Base-by-base conservation (phyloP, 2,329 filamentous ascomycete genomes). In the Xylaria multiplex region DNA sequence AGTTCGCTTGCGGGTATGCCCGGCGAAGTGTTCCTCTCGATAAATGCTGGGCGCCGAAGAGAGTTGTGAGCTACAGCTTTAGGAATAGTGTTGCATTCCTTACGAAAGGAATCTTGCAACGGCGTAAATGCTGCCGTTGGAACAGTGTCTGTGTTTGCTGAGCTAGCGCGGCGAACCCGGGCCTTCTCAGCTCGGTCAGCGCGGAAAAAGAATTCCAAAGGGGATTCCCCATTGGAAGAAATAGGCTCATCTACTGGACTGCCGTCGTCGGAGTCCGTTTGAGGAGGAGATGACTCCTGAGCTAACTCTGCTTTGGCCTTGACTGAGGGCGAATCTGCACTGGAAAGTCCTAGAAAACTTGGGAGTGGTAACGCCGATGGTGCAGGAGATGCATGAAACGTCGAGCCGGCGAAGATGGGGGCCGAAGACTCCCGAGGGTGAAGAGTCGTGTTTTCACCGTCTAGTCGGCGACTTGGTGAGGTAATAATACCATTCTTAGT, bases 371-470 rank as follows among this genome's bases (percentile, higher is more conserved):
- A 84, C 27, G 93, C 90, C 8, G 93, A 96, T 0, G 96, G 91
- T 1, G 94, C 95, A 22, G 96, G 96, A 8, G 96, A 98, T 46
- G 93, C 92, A 79, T 97, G 94, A 78, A 98, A 99, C 5, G 93
- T 96, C 40, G 95, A 91, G 14, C 95, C 96, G 45, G 96, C 96
- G 80, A 97, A 99, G 52, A 91, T 89, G 66, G 88, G 83, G 55
- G 80, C 80, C 35, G 79, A 79, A 55, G 79, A 78, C 52, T 84
- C 79, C 74, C 84, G 85, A 69, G 81, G 76, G 35, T 80, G 80
- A 57, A 83, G 81, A 11, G 81, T 79, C 13, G 81, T 81, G 24
- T 84, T 87, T 54, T 80, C 80, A 24, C 80, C 80, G 32, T 78
- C 81, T 19, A 77, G 75, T 19, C 77, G 73, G 27, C 77, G 78